Conservation (phyloP, 495 filamentous ascomycete species). For the Annulohypoxylon stygium region DNA sequence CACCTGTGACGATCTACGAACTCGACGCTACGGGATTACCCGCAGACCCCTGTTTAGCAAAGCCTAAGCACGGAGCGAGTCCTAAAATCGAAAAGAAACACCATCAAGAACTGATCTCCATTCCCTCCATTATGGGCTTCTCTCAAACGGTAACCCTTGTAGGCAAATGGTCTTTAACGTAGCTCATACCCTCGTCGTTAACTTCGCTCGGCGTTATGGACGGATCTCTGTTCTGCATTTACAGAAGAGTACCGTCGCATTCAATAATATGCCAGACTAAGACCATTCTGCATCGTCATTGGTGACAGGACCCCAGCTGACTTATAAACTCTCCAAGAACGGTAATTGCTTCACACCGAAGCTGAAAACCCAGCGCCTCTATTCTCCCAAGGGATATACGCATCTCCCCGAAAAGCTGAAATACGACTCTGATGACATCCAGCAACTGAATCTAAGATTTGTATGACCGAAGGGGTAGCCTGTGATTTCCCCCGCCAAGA, state of each 20-base stretch:
- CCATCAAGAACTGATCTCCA: no score
- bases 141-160: no score
- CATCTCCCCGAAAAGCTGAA: slow-evolving; percentile 3
- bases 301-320: neutral
- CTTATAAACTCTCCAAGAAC: neutral
- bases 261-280: slow-evolving; percentile 8
- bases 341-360: neutral
- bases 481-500: neutral
- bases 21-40: no score
- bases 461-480: neutral
- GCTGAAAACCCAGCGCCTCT: neutral
- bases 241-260: neutral
- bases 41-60: no score
- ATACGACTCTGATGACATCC: neutral
- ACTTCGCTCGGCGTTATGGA: no score
- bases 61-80: no score
- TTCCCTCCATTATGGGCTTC: no score
- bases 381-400: neutral
- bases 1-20: no score
- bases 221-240: no score
- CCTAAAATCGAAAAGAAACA: no score
- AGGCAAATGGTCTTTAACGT: no score
- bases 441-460: neutral
- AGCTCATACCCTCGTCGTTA: no score
- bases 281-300: slow-evolving; percentile 5